Conservation (phyloP, 164 flowering plant genomes). For the Cinnamomum chago region DNA sequence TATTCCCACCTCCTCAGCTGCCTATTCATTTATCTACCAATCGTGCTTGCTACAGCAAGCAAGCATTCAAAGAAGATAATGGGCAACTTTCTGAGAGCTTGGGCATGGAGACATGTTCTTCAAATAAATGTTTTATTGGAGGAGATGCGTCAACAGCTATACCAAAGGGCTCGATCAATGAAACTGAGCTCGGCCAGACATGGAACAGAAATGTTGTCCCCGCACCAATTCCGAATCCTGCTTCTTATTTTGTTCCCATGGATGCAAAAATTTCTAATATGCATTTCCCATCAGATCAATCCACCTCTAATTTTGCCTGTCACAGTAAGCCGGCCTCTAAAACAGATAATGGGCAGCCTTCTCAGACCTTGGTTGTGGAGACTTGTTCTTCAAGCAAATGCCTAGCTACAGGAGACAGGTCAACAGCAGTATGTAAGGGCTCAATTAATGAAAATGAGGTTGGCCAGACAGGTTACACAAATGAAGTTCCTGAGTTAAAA, state of each 20-base stretch:
- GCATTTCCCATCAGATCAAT: slow-evolving; percentile 22
- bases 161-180: slow-evolving; percentile 15
- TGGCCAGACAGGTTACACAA: not conserved
- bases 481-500: slow-evolving; percentile 6
- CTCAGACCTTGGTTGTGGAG: slow-evolving; percentile 19
- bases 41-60: slow-evolving; percentile 20
- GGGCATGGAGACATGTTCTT: slow-evolving; percentile 22
- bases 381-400: slow-evolving; percentile 24
- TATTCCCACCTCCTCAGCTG: slow-evolving; percentile 38
- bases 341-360: slow-evolving; percentile 22
- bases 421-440: not conserved
- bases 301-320: slow-evolving; percentile 17
- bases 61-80: slow-evolving; percentile 20
- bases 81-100: slow-evolving; percentile 19
- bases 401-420: slow-evolving; percentile 19
- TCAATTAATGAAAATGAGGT: not conserved
- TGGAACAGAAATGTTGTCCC: slow-evolving; percentile 5
- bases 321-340: slow-evolving; percentile 21
- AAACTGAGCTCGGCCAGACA: slow-evolving; percentile 12
- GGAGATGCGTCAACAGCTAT: slow-evolving; percentile 18
- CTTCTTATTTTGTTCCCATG: slow-evolving; percentile 8
- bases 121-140: slow-evolving; percentile 19
- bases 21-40: slow-evolving; percentile 23
- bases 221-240: slow-evolving; percentile 17
- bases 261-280: slow-evolving; percentile 16